Conservation (phyloP, 169 alveolate genomes). For the Perkinsus olseni region DNA sequence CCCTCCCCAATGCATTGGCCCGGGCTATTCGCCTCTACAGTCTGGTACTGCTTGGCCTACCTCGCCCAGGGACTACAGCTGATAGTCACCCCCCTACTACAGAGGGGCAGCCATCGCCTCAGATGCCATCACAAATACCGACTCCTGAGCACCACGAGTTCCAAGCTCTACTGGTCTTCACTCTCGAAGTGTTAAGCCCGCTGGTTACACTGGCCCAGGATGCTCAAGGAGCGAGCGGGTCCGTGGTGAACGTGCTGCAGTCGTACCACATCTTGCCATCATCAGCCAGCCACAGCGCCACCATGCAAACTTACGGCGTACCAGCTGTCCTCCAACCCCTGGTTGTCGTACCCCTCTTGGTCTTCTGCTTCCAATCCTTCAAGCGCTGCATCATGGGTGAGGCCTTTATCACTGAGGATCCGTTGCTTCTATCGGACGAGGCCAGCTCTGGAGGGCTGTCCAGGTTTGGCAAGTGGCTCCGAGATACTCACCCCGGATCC, state of each 20-base stretch:
- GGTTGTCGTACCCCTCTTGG: neutral
- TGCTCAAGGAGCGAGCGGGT: neutral
- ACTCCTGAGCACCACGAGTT: neutral
- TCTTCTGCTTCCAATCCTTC: neutral
- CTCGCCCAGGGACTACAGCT: neutral
- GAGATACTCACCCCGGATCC: neutral
- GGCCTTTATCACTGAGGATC: neutral
- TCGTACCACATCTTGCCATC: neutral
- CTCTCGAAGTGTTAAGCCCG: neutral
- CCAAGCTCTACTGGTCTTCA: neutral
- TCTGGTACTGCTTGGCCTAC: neutral
- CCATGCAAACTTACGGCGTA: neutral
- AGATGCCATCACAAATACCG: neutral
- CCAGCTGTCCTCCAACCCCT: neutral
- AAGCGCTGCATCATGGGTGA: neutral
- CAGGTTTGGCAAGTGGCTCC: neutral
- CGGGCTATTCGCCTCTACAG: neutral
- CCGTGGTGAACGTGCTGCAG: neutral
- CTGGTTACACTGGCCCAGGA: neutral
- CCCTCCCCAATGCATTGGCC: neutral
- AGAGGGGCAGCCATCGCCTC: neutral
- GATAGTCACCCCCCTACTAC: neutral
- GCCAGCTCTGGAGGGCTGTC: neutral
- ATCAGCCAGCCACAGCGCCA: neutral
- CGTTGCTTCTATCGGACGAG: neutral